Percentiles rank a stretch among this genome's conserved stretches.
Evolutionary conservation across 2,329 filamentous ascomycete species (phyloP).

Genomic region (Knoxdaviesia proteae): DNA sequence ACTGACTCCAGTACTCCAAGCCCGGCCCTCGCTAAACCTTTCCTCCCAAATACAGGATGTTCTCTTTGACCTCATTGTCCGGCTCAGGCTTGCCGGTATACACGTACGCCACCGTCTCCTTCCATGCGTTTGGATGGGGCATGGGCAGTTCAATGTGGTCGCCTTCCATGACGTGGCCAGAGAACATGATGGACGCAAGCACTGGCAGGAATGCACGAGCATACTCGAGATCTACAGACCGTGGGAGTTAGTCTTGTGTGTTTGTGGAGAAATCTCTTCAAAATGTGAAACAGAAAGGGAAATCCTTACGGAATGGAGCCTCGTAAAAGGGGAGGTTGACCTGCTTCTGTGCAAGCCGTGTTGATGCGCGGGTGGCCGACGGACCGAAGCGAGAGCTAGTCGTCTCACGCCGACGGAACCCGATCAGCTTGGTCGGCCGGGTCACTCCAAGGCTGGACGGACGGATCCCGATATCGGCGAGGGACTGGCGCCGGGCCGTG

Average conservation of each 20-base stretch:
- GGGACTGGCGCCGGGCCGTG: no score
- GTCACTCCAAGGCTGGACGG: no score
- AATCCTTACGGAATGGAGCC: no score
- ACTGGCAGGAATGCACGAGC: conserved; percentile 28
- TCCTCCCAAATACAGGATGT: conserved; percentile 34
- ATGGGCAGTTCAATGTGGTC: conserved; percentile 36
- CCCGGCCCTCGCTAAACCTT: conserved; percentile 11
- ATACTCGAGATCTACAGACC: conserved; percentile 22
- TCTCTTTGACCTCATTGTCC: conserved; percentile 25
- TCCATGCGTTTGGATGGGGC: conserved; percentile 34
- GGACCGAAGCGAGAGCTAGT: no score
- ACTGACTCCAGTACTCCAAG: no score
- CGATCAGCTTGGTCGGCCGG: no score
- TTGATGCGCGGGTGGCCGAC: no score
- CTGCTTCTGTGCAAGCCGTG: no score
- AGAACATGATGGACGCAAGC: conserved; percentile 32
- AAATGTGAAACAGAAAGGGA: no score
- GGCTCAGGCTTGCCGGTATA: conserved; percentile 28
- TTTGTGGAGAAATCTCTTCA: no score
- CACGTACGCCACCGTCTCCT: conserved; percentile 30
- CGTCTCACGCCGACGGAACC: no score
- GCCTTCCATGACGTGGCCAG: conserved; percentile 26
- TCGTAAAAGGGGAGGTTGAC: neutral
- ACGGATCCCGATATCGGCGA: no score
- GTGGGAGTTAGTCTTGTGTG: neutral